Conservation (phyloP, 1,284 basidiomycete genomes). For the Ceratobasidium sp. region DNA sequence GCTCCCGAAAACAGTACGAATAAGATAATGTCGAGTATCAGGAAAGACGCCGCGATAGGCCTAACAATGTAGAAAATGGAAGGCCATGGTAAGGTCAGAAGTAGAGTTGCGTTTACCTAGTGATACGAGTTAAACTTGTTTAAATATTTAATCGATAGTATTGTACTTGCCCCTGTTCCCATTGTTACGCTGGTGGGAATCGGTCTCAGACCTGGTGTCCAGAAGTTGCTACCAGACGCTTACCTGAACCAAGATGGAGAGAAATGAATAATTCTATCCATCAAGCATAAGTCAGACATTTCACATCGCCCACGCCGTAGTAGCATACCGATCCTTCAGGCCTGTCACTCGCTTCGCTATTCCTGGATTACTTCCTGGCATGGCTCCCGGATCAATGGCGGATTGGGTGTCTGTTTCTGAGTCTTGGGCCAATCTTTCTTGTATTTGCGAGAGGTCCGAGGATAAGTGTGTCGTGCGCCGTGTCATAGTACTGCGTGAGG, state of each 20-base stretch:
- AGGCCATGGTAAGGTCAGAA: conserved; percentile 36
- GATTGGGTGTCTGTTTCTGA: conserved; percentile 16
- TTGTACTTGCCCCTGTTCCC: conserved; percentile 28
- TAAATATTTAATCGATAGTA: background rate
- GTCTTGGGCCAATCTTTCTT: background rate
- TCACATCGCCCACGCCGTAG: background rate
- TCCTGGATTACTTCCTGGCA: background rate
- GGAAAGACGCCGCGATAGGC: conserved; percentile 33
- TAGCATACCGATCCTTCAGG: conserved; percentile 34
- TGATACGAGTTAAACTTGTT: background rate
- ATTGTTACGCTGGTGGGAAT: conserved; percentile 25
- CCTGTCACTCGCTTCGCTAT: background rate
- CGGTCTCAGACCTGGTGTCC: background rate
- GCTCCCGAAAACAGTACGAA: conserved; percentile 20
- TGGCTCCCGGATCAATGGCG: background rate
- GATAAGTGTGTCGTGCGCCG: conserved; percentile 11
- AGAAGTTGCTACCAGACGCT: background rate
- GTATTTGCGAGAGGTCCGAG: background rate
- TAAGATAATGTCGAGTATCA: conserved; percentile 24
- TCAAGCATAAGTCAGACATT: background rate
- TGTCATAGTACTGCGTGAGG: conserved; percentile 1
- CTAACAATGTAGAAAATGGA: conserved; percentile 32
- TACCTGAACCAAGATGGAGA: conserved; percentile 40
- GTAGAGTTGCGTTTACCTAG: conserved; percentile 28
- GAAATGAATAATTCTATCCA: conserved; percentile 28